Evolutionary conservation across 1,284 basidiomycete genomes (phyloP).

Genomic region (Irpex rosettiformis): DNA sequence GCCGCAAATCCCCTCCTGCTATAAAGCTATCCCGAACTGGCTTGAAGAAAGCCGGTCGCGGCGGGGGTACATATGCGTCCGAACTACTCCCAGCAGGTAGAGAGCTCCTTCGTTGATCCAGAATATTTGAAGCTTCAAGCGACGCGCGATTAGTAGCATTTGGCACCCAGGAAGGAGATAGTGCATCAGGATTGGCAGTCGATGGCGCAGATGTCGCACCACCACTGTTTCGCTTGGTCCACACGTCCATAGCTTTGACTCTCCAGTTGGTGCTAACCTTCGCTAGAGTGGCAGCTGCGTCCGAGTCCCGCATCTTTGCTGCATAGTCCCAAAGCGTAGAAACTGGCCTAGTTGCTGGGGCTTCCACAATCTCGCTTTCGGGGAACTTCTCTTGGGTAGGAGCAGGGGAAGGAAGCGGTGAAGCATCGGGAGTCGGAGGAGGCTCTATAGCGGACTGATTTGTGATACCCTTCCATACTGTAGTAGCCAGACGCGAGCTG

Average conservation of each 20-base stretch:
- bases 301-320: conserved; percentile 68
- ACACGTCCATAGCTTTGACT: conserved; percentile 48
- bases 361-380: background rate
- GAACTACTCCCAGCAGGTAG: conserved; percentile 38
- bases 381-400: conserved; percentile 12
- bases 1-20: conserved; percentile 26
- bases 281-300: conserved; percentile 61
- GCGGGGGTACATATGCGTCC: conserved; percentile 48
- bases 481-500: conserved; percentile 52
- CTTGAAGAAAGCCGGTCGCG: conserved; percentile 55
- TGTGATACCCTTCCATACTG: conserved; percentile 71
- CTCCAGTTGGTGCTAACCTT: conserved; percentile 74
- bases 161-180: conserved; percentile 12
- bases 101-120: conserved; percentile 35
- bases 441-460: conserved; percentile 71
- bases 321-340: conserved; percentile 63
- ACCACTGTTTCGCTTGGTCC: conserved; percentile 26
- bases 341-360: conserved; percentile 14
- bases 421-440: conserved; percentile 32
- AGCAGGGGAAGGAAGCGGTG: conserved; percentile 11
- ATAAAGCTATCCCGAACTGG: conserved; percentile 56
- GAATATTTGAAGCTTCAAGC: conserved; percentile 12
- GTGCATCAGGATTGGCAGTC: conserved; percentile 14
- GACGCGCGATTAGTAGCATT: conserved; percentile 18
- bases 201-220: conserved; percentile 6